Conservation (phyloP, 2,329 filamentous ascomycete species). For the Cladorrhinum sp. region DNA sequence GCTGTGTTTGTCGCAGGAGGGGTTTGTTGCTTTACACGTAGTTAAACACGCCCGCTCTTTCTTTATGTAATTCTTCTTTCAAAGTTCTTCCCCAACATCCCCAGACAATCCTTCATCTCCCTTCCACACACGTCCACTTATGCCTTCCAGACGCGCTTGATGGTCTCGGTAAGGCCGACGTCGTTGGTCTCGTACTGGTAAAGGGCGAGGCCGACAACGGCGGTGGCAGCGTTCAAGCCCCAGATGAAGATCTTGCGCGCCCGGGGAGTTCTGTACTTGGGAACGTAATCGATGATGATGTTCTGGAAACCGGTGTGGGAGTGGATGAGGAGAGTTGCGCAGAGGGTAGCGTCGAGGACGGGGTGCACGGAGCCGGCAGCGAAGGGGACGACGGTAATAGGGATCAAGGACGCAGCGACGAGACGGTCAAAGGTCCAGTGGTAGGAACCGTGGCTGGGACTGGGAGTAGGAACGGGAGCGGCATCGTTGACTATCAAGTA, state of each 20-base stretch:
- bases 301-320: constrained; percentile 95
- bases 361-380: constrained; percentile 90
- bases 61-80: neutral
- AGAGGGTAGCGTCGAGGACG: constrained; percentile 78
- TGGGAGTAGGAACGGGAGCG: constrained; percentile 66
- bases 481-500: constrained; percentile 76
- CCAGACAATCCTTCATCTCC: neutral
- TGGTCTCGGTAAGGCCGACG: constrained; percentile 84
- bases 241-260: constrained; percentile 67
- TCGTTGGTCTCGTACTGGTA: constrained; percentile 99
- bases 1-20: constrained; percentile 7
- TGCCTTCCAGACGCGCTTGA: constrained; percentile 88
- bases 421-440: constrained; percentile 97
- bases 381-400: constrained; percentile 86
- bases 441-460: constrained; percentile 85
- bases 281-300: constrained; percentile 88
- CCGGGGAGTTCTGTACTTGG: constrained; percentile 64
- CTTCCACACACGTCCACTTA: constrained; percentile 34
- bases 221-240: constrained; percentile 73
- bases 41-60: constrained; percentile 4
- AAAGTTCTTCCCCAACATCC: neutral
- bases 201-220: constrained; percentile 79
- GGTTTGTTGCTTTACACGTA: constrained; percentile 10
- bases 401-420: constrained; percentile 76
- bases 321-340: constrained; percentile 80